phyloP scores from a whole-genome alignment of 164 flowering plant genomes.

The Nymphaea thermarum region DNA sequence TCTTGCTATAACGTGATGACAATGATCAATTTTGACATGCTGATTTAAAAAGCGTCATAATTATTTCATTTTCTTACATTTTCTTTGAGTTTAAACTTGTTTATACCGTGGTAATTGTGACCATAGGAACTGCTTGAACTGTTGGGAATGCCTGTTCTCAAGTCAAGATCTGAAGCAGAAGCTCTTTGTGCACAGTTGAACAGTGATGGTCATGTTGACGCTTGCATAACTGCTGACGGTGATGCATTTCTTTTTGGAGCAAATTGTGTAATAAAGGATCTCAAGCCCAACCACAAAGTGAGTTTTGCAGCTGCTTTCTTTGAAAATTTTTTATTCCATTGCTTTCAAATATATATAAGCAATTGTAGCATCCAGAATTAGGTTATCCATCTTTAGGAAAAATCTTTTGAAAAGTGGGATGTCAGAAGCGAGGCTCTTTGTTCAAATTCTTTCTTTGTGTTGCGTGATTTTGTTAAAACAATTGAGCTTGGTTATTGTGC shows the following conservation, averaged over 20 bases:
- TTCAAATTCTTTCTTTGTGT: not conserved
- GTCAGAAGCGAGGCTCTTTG: too few relatives aligned
- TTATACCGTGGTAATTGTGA: constrained; percentile 4
- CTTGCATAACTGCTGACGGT: constrained; percentile 85
- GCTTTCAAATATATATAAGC: too few relatives aligned
- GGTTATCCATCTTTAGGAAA: too few relatives aligned
- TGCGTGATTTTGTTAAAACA: not conserved
- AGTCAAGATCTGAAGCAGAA: constrained; percentile 85
- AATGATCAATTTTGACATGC: not conserved
- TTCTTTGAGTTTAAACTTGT: not conserved
- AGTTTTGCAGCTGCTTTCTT: constrained; percentile 1
- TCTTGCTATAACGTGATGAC: not conserved
- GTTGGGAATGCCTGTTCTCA: constrained; percentile 76
- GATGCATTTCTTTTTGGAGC: constrained; percentile 97
- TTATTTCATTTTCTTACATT: too few relatives aligned
- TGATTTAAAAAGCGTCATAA: too few relatives aligned
- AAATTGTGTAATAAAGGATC: constrained; percentile 61
- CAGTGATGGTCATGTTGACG: constrained; percentile 76
- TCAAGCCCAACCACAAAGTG: constrained; percentile 64
- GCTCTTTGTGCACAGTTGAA: constrained; percentile 86
- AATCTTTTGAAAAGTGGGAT: too few relatives aligned
- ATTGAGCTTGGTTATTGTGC: too few relatives aligned
- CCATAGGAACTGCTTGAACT: constrained; percentile 77
- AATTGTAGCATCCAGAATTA: too few relatives aligned
- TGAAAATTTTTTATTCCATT: not conserved